Conservation (phyloP, 306 rosid genomes). For the Alnus rubra region DNA sequence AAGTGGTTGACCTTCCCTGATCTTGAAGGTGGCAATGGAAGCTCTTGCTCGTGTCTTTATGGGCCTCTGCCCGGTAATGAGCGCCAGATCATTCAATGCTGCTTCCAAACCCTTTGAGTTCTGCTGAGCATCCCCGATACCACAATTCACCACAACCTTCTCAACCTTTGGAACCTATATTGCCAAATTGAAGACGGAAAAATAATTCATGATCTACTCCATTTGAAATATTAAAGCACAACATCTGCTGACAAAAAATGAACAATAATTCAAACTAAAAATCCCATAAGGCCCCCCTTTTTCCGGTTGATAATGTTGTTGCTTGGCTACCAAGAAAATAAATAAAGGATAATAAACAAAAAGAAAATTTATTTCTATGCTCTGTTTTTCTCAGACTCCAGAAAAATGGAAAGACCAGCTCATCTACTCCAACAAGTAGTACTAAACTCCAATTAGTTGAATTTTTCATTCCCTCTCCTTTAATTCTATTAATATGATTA, state of each 20-base stretch:
- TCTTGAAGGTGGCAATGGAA: slow-evolving; percentile 88
- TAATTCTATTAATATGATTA: background rate
- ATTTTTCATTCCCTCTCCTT: background rate
- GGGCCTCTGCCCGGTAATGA: slow-evolving; percentile 90
- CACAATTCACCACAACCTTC: slow-evolving; percentile 93
- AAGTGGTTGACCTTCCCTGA: slow-evolving; percentile 97
- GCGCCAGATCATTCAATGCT: slow-evolving; percentile 79
- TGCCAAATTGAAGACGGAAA: slow-evolving; percentile 25
- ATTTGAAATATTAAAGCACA: background rate
- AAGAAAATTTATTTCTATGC: background rate
- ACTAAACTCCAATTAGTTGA: background rate
- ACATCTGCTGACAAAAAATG: background rate
- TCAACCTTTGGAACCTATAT: slow-evolving; percentile 81
- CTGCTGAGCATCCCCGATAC: slow-evolving; percentile 97
- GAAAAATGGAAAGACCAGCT: background rate
- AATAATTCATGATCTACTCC: background rate
- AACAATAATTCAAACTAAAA: background rate
- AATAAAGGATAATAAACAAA: background rate
- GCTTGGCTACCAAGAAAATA: background rate
- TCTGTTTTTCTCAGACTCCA: background rate
- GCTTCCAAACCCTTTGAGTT: slow-evolving; percentile 95
- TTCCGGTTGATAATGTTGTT: background rate
- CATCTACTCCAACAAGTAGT: background rate
- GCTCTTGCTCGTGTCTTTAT: slow-evolving; percentile 84
- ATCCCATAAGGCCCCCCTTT: background rate